These are phyloP conservation scores for Pythium biforme DNA, from an alignment of 352 stramenopile species.

Conservation along the genomic window DNA sequence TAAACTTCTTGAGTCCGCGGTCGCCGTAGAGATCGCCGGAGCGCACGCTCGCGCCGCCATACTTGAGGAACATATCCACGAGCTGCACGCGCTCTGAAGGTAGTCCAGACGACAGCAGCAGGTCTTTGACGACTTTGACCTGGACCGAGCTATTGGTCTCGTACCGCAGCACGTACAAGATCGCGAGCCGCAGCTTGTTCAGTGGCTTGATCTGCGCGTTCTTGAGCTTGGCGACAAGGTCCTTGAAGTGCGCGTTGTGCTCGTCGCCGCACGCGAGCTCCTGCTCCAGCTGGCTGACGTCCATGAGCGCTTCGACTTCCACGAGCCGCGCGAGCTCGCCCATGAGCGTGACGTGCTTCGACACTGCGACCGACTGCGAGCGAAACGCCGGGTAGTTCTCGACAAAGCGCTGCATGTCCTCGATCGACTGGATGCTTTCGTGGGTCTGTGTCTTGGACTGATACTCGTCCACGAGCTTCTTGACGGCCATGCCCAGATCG, in stretches of 20 bases:
- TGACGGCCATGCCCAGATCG: conserved; percentile 94
- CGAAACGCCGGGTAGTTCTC: conserved; percentile 97
- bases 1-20: conserved; percentile 85
- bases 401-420: conserved; percentile 99
- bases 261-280: conserved; percentile 86
- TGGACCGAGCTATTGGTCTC: conserved; percentile 89
- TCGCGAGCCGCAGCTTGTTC: conserved; percentile 97
- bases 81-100: conserved; percentile 49
- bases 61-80: conserved; percentile 70
- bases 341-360: conserved; percentile 99
- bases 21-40: conserved; percentile 82
- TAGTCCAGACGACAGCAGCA: conserved; percentile 47
- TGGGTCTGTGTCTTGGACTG: conserved; percentile 81
- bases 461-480: conserved; percentile 93
- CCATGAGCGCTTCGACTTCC: conserved; percentile 96
- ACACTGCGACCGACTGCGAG: conserved; percentile 95
- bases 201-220: conserved; percentile 89
- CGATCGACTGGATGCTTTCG: conserved; percentile 87
- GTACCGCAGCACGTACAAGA: conserved; percentile 98
- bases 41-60: conserved; percentile 60
- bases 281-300: conserved; percentile 98
- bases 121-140: conserved; percentile 77
- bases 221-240: conserved; percentile 81
- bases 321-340: conserved; percentile 96
- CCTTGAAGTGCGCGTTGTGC: conserved; percentile 79